Base-by-base conservation (phyloP, 202 grass and related monocot genomes). In the Zizania palustris region DNA sequence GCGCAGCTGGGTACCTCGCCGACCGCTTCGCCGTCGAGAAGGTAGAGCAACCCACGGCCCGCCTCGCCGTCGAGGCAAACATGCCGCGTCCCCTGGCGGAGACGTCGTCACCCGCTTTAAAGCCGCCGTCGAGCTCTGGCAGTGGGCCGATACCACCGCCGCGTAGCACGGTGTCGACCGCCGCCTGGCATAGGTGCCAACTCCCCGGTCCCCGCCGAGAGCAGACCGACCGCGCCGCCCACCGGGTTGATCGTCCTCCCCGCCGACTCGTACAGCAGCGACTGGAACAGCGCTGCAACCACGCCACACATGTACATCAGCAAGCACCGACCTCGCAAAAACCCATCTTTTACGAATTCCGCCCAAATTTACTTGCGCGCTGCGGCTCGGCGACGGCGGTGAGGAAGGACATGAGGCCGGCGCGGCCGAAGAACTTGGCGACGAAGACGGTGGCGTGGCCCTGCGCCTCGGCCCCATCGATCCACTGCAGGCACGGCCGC, bases 381-480 rank as follows among this genome's bases (percentile, higher is more conserved):
- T 90, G 89, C 1, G 77, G 48, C 4, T 88, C 84, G 28, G 95
- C 82, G 20, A 98, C 95, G 56, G 87, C 91, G 45, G 87, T 88
- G 80, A 98, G 82, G 91, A 98, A 98, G 53, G 95, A 89, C 65
- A 94, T 81, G 63, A 98, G 89, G 0, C 95, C 95, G 5, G 95
- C 95, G 36, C 95, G 95, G 80, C 95, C 95, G 45, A 98, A 98
- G 85, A 94, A 94, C 85, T 98, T 98, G 62, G 95, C 91, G 72
- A 90, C 91, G 76, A 98, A 98, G 58, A 98, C 83, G 34, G 95
- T 98, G 87, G 95, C 95, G 87, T 94, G 87, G 57, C 87, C 95
- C 73, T 98, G 95, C 11, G 95, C 84, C 16, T 92, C 94, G 15
- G 89, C 51, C n/a, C 36, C 77, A 4, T 94, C 91, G 68, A 97